A percentile compares a stretch with the other conserved stretches of the same genome.
phyloP scores from a whole-genome alignment of 179 eudicot genomes.

The Beta lomatogona region DNA sequence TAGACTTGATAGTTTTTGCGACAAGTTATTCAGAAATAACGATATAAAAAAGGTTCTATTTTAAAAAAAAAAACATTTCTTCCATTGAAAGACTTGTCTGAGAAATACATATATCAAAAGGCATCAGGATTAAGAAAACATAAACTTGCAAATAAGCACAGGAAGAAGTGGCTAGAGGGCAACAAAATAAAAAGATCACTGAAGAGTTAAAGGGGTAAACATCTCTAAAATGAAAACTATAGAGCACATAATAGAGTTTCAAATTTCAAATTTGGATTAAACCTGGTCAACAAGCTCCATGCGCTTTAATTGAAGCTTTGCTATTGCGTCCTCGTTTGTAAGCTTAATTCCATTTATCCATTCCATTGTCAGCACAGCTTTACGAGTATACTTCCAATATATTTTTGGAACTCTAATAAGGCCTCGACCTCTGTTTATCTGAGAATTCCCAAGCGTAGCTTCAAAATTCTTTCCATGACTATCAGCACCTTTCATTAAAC shows the following conservation, averaged over 20 bases:
- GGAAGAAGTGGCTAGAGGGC: neutral
- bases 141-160: neutral
- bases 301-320: constrained; percentile 57
- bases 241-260: neutral
- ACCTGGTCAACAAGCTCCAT: constrained; percentile 93
- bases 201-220: neutral
- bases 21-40: neutral
- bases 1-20: neutral
- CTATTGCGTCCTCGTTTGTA: constrained; percentile 64
- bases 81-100: neutral
- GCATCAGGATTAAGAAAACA: neutral
- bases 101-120: neutral
- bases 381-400: constrained; percentile 86
- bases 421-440: constrained; percentile 34
- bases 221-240: neutral
- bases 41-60: too few species aligned
- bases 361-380: constrained; percentile 93
- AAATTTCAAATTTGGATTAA: constrained; percentile 12
- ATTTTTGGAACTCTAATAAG: constrained; percentile 83
- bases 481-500: constrained; percentile 36
- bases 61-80: neutral
- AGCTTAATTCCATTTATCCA: constrained; percentile 97
- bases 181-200: neutral
- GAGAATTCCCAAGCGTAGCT: constrained; percentile 26
- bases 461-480: constrained; percentile 31